Conservation (phyloP, 441 rosid species). For the Euphorbia celastroides region DNA sequence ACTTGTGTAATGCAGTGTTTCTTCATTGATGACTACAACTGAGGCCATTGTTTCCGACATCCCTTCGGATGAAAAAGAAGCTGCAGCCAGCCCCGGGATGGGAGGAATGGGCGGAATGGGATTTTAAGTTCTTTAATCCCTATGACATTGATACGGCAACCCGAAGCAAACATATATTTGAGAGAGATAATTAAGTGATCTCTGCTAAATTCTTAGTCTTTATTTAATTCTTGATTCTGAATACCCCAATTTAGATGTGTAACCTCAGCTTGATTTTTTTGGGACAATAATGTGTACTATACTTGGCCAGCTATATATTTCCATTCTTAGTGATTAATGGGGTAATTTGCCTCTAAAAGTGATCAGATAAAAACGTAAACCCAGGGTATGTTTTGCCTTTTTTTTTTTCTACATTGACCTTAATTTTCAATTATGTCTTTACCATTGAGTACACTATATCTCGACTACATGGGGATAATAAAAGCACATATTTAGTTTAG, state of each 20-base stretch:
- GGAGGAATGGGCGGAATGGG: constrained; percentile 49
- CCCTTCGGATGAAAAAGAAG: constrained; percentile 66
- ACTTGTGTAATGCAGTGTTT: constrained; percentile 41
- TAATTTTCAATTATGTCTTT: too few species aligned
- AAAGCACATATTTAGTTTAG: too few species aligned
- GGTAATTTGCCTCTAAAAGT: background rate
- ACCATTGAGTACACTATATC: too few species aligned
- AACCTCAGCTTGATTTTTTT: background rate
- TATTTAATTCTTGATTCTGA: background rate
- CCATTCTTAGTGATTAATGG: background rate
- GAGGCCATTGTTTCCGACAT: constrained; percentile 74
- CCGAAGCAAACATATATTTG: background rate
- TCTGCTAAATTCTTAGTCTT: background rate
- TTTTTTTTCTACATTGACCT: too few species aligned
- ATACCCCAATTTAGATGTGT: background rate
- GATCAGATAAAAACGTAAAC: too few species aligned
- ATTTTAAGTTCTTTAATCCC: constrained; percentile 12
- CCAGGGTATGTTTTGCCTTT: too few species aligned
- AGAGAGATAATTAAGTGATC: background rate
- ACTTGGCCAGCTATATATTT: background rate
- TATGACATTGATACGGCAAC: background rate
- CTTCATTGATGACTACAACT: constrained; percentile 84
- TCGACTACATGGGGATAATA: too few species aligned
- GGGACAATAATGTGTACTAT: background rate
- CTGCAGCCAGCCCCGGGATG: constrained; percentile 46